These are phyloP conservation scores for Seiridium unicorne DNA, from an alignment of 2,329 filamentous ascomycete genomes.

Conservation along the genomic window DNA sequence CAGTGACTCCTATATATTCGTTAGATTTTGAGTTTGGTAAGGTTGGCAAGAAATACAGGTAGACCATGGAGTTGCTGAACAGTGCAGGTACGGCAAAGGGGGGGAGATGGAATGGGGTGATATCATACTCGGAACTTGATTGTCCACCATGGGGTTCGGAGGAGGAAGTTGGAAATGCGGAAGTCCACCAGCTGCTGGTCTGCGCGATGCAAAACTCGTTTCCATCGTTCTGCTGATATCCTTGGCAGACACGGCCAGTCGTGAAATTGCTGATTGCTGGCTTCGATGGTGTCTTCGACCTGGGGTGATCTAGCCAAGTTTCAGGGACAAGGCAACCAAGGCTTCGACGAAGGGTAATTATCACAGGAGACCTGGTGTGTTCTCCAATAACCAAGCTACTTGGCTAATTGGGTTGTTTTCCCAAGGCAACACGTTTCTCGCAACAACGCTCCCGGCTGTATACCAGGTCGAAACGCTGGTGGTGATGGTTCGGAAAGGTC, in stretches of 20 bases:
- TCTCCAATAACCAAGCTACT: too few species aligned
- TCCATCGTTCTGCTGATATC: constrained; percentile 21
- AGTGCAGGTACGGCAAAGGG: too few species aligned
- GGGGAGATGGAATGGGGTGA: too few species aligned
- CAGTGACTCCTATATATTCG: constrained; percentile 43
- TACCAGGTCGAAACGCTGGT: neutral
- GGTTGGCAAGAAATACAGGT: neutral
- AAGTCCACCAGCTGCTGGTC: constrained; percentile 67
- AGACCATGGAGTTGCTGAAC: too few species aligned
- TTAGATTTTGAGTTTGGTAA: constrained; percentile 27
- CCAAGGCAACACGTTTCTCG: too few species aligned
- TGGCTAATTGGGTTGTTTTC: too few species aligned
- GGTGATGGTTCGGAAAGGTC: neutral
- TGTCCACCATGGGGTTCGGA: constrained; percentile 28
- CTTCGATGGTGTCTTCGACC: neutral
- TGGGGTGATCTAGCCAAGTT: neutral
- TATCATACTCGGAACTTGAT: constrained; percentile 32
- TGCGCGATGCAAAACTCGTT: constrained; percentile 65
- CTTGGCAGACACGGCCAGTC: neutral
- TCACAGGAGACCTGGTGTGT: neutral
- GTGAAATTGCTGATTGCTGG: neutral
- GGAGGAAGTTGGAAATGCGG: constrained; percentile 40
- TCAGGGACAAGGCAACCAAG: neutral
- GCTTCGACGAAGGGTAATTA: neutral
- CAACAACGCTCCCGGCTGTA: too few species aligned